A percentile compares a stretch with the other conserved stretches of the same genome.
phyloP scores from a whole-genome alignment of 257 asterid species.

The Lantana camara region DNA sequence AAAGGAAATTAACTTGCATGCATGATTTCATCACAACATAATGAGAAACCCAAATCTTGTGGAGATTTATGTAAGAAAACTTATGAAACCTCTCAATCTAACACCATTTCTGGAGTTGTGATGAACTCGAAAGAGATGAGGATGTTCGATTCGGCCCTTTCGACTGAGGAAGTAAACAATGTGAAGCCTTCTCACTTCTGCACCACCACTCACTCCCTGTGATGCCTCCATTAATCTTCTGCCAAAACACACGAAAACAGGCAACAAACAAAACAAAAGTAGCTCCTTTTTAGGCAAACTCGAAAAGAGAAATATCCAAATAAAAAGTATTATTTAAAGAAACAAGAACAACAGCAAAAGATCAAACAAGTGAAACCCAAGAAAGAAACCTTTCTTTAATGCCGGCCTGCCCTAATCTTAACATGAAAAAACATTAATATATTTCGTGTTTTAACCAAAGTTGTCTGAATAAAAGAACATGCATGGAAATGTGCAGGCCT shows the following conservation, averaged over 20 bases:
- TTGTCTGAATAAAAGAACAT: constrained; percentile 28
- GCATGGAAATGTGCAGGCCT: constrained; percentile 54
- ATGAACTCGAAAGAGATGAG: constrained; percentile 86
- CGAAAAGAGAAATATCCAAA: background rate
- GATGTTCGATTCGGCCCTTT: constrained; percentile 75
- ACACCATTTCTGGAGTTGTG: constrained; percentile 78
- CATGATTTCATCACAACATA: too few species aligned
- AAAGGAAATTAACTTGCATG: too few species aligned
- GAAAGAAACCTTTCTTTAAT: constrained; percentile 42
- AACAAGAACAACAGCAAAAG: constrained; percentile 23
- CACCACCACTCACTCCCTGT: constrained; percentile 45
- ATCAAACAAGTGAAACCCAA: constrained; percentile 43
- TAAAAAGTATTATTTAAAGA: constrained; percentile 4
- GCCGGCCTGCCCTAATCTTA: constrained; percentile 61
- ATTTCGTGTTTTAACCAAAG: constrained; percentile 36
- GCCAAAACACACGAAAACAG: constrained; percentile 17
- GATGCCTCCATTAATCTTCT: constrained; percentile 75
- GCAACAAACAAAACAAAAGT: constrained; percentile 31
- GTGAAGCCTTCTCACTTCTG: constrained; percentile 76
- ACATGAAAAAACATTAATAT: constrained; percentile 24
- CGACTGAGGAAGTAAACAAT: constrained; percentile 81
- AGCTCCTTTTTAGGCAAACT: constrained; percentile 45
- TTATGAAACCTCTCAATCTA: constrained; percentile 63
- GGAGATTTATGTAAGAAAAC: background rate
- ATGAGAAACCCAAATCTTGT: too few species aligned